Base-by-base conservation (phyloP, 768 basidiomycete genomes). In the Boletus reticuloceps region DNA sequence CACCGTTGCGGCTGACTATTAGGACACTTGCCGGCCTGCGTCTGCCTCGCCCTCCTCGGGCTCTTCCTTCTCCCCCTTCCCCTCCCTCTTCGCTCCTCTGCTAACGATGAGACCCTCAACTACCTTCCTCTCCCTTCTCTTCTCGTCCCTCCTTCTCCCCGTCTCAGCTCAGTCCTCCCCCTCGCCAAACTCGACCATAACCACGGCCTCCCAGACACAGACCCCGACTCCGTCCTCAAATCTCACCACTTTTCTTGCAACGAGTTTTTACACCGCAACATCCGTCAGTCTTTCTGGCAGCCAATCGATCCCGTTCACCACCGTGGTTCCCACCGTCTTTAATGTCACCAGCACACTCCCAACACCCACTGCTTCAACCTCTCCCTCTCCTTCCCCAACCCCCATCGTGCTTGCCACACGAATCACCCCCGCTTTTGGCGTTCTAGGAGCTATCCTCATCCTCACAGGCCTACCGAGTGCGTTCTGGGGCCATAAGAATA, bases 401-500 rank as follows among this genome's bases (percentile, higher is more conserved):
- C 72, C 72, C 61, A 73, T 65, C 57, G 66, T 61, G 58, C 76
- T 79, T 14, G 82, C 77, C 20, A 93, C 94, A 19, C 80, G 75
- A 66, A 75, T 96, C 37, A 90, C 93, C 65, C 91, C 91, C 27
- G 94, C 86, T 16, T 98, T 95, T 71, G 94, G 86, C 48, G 90
- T 94, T 31, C 79, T 94, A 16, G 95, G 95, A 45, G 89, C 83
- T 6, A 72, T 97, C 57, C 84, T 98, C 67, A 93, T 97, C 61
- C 65, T 97, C 47, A 93, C 91, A 10, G 95, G 95, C 45, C 76
- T 95, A 7, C 92, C 93, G 10, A 89, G 91, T 50, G 89, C 91
- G 4, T 92, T 93, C 62, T 86, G 91, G 74, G 95, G 95, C 20
- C 93, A 94, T 75, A 96, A 96, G 79, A 95, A 97, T 70, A 77